Evolutionary conservation across 495 filamentous ascomycete genomes (phyloP).

Genomic region (Evansstolkia leycettana): DNA sequence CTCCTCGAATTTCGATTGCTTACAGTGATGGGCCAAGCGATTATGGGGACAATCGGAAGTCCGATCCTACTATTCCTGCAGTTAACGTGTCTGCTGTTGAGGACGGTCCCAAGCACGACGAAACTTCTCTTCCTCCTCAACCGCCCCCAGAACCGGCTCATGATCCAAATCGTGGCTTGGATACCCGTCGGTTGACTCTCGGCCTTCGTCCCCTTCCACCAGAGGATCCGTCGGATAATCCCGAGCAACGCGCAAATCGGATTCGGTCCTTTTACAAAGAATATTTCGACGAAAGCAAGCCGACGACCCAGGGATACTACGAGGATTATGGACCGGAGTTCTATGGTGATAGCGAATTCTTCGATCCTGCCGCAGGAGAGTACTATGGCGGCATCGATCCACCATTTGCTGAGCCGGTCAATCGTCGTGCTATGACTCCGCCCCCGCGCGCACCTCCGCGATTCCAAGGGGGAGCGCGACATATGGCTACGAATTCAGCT

Average conservation of each 20-base stretch:
- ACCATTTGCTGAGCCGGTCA: constrained; percentile 70
- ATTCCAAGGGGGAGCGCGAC: constrained; percentile 42
- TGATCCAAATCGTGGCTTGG: constrained; percentile 39
- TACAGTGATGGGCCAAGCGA: constrained; percentile 42
- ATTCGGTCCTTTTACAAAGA: constrained; percentile 99
- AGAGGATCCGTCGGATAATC: constrained; percentile 72
- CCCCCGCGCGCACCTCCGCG: constrained; percentile 70
- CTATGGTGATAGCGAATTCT: constrained; percentile 45
- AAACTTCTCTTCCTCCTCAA: constrained; percentile 4
- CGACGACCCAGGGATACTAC: constrained; percentile 46
- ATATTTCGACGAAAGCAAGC: constrained; percentile 85
- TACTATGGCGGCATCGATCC: constrained; percentile 53
- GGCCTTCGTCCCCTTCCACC: constrained; percentile 88
- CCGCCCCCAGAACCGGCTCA: constrained; percentile 10
- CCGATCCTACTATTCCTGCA: constrained; percentile 24
- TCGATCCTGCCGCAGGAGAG: constrained; percentile 60
- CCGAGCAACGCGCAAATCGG: constrained; percentile 87
- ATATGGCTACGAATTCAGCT: constrained; percentile 36
- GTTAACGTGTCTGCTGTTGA: constrained; percentile 21
- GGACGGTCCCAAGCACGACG: constrained; percentile 7
- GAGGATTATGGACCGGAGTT: constrained; percentile 59
- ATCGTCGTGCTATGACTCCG: constrained; percentile 92
- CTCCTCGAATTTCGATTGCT: constrained; percentile 31
- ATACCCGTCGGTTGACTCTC: constrained; percentile 68
- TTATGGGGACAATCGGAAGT: constrained; percentile 51